Base-by-base conservation (phyloP, 2,329 filamentous ascomycete species). In the Fusarium poae region DNA sequence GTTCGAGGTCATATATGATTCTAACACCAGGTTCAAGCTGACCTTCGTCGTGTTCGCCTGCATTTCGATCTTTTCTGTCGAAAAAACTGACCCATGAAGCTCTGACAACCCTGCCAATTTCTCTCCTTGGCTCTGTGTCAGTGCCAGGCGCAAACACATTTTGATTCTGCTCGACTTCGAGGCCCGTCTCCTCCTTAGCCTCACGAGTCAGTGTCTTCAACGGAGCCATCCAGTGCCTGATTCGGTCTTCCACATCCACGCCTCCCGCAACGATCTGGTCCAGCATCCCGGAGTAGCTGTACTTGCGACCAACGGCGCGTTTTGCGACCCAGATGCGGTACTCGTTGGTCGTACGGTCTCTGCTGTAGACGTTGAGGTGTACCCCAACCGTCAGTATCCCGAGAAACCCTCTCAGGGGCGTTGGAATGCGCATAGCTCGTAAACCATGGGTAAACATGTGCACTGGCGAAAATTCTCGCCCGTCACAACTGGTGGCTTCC, bases 21-120 rank as follows among this genome's bases (percentile, higher is more conserved):
- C 79, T 77, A n/a, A 80, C 70, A 2, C 79, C 79, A 2, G 78
- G 78, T 59, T 81, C 79, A 20, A 81, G 60, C 54, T 80, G 78
- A 42, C 75, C 76, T 12, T 73, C 64, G 56, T 76, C 77, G 4
- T 59, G 62, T 16, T 45, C 35, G 11, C 77, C 78, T 12, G 77
- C 76, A 4, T 65, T 56, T 16, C 53, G 40, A 35, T 76, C 75
- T 57, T 80, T 80, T 55, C 69, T 67, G 51, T 80, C 78, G 62
- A 76, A 79, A 48, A 80, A 80, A 5, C 76, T 73, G 34, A 81
- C 76, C n/a, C 57, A 43, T 1, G 72, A 67, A 11, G 69, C 74
- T 13, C 68, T 56, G 16, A 63, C 42, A 10, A 77, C 70, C 8
- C 21, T 65, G 6, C 77, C 77, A 18, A 79, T 48, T 44, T 21